These are phyloP conservation scores for Astragalus glycyphyllos DNA, from an alignment of 306 rosid genomes.

Conservation along the genomic window DNA sequence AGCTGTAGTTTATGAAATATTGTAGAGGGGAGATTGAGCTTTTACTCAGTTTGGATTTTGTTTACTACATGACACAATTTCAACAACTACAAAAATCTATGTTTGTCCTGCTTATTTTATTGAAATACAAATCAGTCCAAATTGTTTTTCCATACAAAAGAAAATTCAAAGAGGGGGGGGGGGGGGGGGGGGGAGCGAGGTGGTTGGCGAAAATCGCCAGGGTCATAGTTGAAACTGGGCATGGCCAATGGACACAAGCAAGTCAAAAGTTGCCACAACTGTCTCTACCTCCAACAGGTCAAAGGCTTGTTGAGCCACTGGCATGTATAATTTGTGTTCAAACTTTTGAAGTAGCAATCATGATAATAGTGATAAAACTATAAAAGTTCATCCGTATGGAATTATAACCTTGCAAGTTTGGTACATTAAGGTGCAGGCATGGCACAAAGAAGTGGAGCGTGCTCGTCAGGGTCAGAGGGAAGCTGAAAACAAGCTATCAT, in stretches of 20 bases:
- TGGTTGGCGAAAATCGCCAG: background rate
- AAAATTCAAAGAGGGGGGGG: background rate
- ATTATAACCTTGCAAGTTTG: slow-evolving; percentile 31
- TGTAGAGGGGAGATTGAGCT: background rate
- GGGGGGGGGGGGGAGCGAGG: too few relatives aligned
- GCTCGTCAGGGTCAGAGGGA: slow-evolving; percentile 97
- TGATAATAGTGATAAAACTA: slow-evolving; percentile 22
- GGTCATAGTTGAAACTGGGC: background rate
- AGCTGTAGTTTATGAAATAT: background rate
- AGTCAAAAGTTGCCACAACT: slow-evolving; percentile 12
- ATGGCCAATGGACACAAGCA: background rate
- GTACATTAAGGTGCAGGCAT: slow-evolving; percentile 73
- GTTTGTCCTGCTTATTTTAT: background rate
- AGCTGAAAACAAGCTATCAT: slow-evolving; percentile 90
- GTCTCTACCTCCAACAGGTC: background rate
- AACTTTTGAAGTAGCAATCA: background rate
- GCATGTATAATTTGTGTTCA: slow-evolving; percentile 11
- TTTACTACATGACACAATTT: slow-evolving; percentile 9
- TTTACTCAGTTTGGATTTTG: background rate
- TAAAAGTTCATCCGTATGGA: slow-evolving; percentile 38
- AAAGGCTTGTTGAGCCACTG: slow-evolving; percentile 11
- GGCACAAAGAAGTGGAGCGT: slow-evolving; percentile 99
- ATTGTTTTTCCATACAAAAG: background rate
- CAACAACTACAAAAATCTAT: background rate
- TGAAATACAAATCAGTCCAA: background rate